Evolutionary conservation across 1,139 yeast genomes (phyloP).

Genomic region (Petasospora fabianii): DNA sequence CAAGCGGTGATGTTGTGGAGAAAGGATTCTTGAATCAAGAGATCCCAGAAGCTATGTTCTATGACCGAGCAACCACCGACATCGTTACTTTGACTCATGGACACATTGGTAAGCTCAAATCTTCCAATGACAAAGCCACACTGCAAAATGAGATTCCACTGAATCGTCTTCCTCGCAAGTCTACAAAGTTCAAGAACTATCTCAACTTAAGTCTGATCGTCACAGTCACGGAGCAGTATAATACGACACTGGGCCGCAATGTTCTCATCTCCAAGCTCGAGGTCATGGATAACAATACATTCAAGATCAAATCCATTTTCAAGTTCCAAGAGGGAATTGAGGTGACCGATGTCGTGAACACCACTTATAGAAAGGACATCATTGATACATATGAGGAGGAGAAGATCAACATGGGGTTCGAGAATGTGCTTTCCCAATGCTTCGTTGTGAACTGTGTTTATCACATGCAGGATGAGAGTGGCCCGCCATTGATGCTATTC

Average conservation of each 20-base stretch:
- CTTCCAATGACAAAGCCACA: background rate
- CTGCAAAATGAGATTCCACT: conserved; percentile 13
- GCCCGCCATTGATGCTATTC: conserved; percentile 22
- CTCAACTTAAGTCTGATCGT: conserved; percentile 22
- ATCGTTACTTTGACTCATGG: conserved; percentile 1
- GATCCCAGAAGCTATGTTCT: conserved; percentile 9
- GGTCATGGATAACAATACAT: conserved; percentile 25
- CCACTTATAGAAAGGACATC: conserved; percentile 18
- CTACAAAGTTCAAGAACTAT: conserved; percentile 21
- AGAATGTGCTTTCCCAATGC: conserved; percentile 25
- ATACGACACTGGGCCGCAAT: conserved; percentile 5
- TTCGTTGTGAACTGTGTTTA: conserved; percentile 25
- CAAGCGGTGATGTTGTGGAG: conserved; percentile 5
- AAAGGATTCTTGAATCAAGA: conserved; percentile 20
- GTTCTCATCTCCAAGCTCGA: conserved; percentile 20
- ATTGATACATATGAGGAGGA: conserved; percentile 24
- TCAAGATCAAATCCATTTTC: conserved; percentile 14
- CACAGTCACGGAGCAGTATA: conserved; percentile 14
- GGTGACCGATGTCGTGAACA: conserved; percentile 23
- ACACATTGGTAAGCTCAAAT: conserved; percentile 1
- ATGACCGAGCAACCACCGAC: conserved; percentile 1
- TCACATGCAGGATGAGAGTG: conserved; percentile 19
- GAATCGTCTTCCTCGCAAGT: conserved; percentile 17
- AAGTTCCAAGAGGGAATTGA: conserved; percentile 22
- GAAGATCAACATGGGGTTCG: conserved; percentile 21